Evolutionary conservation across 2,329 filamentous ascomycete genomes (phyloP), one percentile per base, ranked within the genome.

Genomic region (Diaporthe humulicola): DNA sequence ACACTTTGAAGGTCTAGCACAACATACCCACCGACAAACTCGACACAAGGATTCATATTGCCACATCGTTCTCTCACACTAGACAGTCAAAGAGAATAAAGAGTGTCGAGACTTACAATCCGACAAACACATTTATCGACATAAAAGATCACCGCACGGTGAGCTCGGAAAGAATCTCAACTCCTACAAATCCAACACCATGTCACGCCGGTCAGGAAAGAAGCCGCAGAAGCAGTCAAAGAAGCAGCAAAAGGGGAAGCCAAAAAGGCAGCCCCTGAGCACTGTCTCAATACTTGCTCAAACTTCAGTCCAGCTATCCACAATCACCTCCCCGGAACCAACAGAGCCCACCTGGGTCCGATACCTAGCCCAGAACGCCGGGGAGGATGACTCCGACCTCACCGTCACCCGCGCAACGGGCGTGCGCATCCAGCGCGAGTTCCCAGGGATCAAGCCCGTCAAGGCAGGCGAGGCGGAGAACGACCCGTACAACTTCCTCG

Each of bases 361-460:
- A 4, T 0, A 8, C 38, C 25, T 61, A 15, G 25, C 3, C 7
- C 0, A 36, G 2, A 36, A 22, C n/a, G n/a, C n/a, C n/a, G n/a
- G n/a, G n/a, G n/a, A n/a, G n/a, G 33, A 36, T 4, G 9, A 36
- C 33, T 5, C 33, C 33, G 5, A 4, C 33, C 33, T 36, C 9
- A 9, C 4, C 33, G 33, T 36, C 22, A 12, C 4, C 4, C 1
- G 14, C 33, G 30, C 58, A 2, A 10, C 0, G 25, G 58, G 38
- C 25, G 17, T 19, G 10, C 0, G 9, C 4, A 7, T 14, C 3
- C 38, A 45, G 5, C 38, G 1, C 2, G 0, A 1, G 15, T 30
- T 10, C 12, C 45, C 28, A 22, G 30, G 42, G 1, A 52, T 67
- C 42, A 38, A 1, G 14, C 61, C 61, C 12, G 8, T 15, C 22